phyloP scores from a whole-genome alignment of 2,329 filamentous ascomycete species.

The Stagonosporopsis rhizophila region DNA sequence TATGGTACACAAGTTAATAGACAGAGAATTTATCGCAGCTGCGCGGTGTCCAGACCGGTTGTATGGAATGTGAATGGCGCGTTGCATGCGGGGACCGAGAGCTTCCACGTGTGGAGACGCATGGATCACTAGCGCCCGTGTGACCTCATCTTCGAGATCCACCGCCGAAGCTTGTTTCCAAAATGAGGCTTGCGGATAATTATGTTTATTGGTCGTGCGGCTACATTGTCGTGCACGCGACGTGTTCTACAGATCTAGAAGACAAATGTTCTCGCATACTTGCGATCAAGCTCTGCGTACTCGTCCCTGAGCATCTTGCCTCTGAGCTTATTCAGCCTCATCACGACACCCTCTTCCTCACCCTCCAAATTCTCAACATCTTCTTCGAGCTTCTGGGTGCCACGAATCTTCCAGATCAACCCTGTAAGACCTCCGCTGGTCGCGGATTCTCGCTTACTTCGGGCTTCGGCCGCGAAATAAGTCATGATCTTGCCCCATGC shows the following conservation, averaged over 20 bases:
- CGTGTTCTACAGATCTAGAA: slow-evolving; percentile 28
- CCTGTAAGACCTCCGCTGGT: slow-evolving; percentile 28
- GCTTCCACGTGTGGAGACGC: slow-evolving; percentile 22
- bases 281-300: slow-evolving; percentile 46
- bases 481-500: slow-evolving; percentile 87
- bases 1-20: not conserved
- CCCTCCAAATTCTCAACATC: slow-evolving; percentile 43
- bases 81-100: slow-evolving; percentile 18
- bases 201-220: not conserved
- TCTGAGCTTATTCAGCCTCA: slow-evolving; percentile 45
- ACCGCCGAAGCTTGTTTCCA: slow-evolving; percentile 8
- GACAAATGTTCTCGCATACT: slow-evolving; percentile 46
- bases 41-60: not conserved
- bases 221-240: not conserved
- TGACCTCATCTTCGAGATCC: slow-evolving; percentile 18
- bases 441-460: slow-evolving; percentile 35
- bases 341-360: slow-evolving; percentile 45
- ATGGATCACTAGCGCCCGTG: slow-evolving; percentile 7
- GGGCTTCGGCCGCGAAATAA: slow-evolving; percentile 62
- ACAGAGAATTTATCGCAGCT: not conserved
- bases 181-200: not conserved
- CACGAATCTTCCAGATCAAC: slow-evolving; percentile 38
- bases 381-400: slow-evolving; percentile 36
- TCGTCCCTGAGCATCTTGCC: slow-evolving; percentile 43
- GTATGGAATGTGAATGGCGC: slow-evolving; percentile 12